Conservation (phyloP, 2,329 filamentous ascomycete species). For the Hypoxylon sp. region DNA sequence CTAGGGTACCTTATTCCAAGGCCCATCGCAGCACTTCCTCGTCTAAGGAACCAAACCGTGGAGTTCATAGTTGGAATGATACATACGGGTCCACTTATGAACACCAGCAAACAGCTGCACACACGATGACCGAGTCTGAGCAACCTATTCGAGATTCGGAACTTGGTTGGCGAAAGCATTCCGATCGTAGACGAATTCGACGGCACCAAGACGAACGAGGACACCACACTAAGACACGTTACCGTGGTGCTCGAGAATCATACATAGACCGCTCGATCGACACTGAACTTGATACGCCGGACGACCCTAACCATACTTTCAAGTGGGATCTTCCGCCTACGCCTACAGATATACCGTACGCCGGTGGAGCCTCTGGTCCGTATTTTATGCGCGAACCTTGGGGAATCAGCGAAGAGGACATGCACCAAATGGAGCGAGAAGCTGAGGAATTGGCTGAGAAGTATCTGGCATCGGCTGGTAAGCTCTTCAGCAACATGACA, state of each 20-base stretch:
- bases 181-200: constrained; percentile 85
- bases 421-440: constrained; percentile 42
- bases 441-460: constrained; percentile 48
- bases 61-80: too few relatives aligned
- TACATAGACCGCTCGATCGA: neutral
- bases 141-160: constrained; percentile 71
- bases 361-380: constrained; percentile 10
- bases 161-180: constrained; percentile 81
- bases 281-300: constrained; percentile 55
- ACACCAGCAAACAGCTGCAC: neutral
- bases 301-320: constrained; percentile 13
- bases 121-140: neutral
- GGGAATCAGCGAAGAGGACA: constrained; percentile 32
- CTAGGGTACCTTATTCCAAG: neutral
- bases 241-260: constrained; percentile 73
- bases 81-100: neutral
- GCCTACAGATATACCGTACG: constrained; percentile 31
- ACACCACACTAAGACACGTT: constrained; percentile 79
- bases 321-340: constrained; percentile 40
- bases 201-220: constrained; percentile 71
- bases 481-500: constrained; percentile 48
- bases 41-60: neutral
- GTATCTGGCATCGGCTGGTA: constrained; percentile 51
- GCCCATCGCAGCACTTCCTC: neutral
- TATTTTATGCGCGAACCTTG: constrained; percentile 38